These are phyloP conservation scores for Phytophthora constricta DNA, from an alignment of 352 stramenopile species.

Conservation along the genomic window DNA sequence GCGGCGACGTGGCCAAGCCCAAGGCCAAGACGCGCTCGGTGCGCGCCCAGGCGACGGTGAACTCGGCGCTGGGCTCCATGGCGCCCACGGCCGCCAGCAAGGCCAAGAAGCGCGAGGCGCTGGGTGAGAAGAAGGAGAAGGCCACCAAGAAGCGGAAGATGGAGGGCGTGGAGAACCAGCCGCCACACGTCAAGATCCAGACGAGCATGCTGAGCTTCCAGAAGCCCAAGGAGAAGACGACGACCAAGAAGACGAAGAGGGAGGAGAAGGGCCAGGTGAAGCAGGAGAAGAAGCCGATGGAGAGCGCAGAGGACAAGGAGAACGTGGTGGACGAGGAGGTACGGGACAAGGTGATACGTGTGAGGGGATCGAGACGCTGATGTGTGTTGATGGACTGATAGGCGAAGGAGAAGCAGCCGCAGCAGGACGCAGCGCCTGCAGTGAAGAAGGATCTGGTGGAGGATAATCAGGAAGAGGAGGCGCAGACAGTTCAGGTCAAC, in stretches of 20 bases:
- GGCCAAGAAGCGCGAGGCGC: constrained; percentile 30
- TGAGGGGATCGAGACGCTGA: not conserved
- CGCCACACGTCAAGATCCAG: constrained; percentile 60
- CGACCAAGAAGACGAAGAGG: constrained; percentile 18
- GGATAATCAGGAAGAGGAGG: constrained; percentile 8
- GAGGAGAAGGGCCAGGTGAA: not conserved
- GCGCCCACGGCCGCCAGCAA: constrained; percentile 27
- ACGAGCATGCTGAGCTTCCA: constrained; percentile 79
- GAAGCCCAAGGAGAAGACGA: constrained; percentile 26
- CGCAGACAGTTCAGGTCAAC: constrained; percentile 11
- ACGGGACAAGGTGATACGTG: too few species aligned
- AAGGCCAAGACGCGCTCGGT: constrained; percentile 10
- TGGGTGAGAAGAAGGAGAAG: constrained; percentile 40
- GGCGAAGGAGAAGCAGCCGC: constrained; percentile 20
- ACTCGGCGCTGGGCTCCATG: constrained; percentile 37
- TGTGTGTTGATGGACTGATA: not conserved
- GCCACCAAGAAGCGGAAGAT: constrained; percentile 54
- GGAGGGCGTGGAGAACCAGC: constrained; percentile 45
- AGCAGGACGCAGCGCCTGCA: not conserved
- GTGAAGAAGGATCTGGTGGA: constrained; percentile 13
- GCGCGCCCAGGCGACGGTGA: constrained; percentile 29
- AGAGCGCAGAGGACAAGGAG: constrained; percentile 13
- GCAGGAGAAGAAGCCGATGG: constrained; percentile 14
- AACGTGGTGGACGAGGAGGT: constrained; percentile 19
- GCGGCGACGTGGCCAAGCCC: constrained; percentile 11